These are phyloP conservation scores for Alternaria conjuncta DNA, from an alignment of 2,329 filamentous ascomycete genomes.

Conservation along the genomic window DNA sequence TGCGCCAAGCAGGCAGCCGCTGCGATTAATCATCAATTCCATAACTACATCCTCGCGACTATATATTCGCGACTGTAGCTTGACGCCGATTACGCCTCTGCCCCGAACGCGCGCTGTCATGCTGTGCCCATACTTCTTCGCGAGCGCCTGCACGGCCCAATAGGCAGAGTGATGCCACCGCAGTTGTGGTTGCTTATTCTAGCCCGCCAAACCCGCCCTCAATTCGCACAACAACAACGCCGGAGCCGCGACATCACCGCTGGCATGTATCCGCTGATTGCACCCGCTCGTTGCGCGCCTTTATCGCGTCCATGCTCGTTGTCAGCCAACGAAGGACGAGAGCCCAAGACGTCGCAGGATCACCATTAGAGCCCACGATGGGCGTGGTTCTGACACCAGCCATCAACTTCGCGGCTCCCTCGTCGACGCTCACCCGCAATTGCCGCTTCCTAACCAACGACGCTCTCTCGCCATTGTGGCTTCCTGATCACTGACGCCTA, in stretches of 20 bases:
- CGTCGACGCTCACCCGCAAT: background rate
- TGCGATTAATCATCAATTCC: background rate
- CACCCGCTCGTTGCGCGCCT: background rate
- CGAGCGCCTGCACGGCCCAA: background rate
- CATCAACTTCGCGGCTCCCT: background rate
- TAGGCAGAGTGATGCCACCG: background rate
- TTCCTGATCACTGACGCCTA: background rate
- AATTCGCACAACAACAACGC: background rate
- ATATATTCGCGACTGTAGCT: background rate
- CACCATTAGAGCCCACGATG: background rate
- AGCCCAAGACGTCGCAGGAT: background rate
- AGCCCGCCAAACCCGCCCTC: background rate
- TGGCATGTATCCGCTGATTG: background rate
- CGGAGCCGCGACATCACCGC: background rate
- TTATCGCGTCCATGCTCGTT: background rate
- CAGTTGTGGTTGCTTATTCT: background rate
- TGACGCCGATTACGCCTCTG: background rate
- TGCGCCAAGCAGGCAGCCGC: background rate
- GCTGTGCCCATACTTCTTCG: background rate
- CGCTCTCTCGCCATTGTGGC: background rate
- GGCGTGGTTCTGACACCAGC: background rate
- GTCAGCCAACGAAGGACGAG: background rate
- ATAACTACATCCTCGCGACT: background rate
- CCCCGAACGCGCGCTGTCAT: background rate
- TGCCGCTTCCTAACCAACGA: background rate